Base-by-base conservation (phyloP, 495 filamentous ascomycete species). In the Corynascus novoguineensis region DNA sequence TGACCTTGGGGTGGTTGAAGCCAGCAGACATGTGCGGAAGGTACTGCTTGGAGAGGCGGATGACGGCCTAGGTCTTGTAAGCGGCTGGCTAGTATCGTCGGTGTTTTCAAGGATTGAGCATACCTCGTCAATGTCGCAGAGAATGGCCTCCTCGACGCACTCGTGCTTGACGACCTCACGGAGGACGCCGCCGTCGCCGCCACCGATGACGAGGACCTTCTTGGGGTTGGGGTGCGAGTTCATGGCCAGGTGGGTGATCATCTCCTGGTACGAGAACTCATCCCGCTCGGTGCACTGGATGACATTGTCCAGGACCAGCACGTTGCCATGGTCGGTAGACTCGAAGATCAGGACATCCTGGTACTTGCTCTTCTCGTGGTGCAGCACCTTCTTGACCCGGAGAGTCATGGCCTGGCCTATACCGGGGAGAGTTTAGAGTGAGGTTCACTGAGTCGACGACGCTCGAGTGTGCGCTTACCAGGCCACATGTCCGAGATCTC, bases 191-290 rank as follows among this genome's bases (percentile, higher is more conserved):
- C 93, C 93, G 68, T 97, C 93, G 66, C 95, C 93, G 64, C 92
- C 93, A 53, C 93, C 93, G 65, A 97, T 97, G 73, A 99, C 93
- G 35, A 99, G 85, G 50, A 97, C 92, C 78, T 91, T 92, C 85
- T 96, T 91, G 64, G 93, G 93, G 78, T 93, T 83, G 61, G 92
- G 95, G 82, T 97, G 93, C 24, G 93, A 89, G 83, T 95, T 95
- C 88, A 99, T 92, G 75, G 90, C 93, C 51, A 97, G 82, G 76
- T 99, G 91, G 57, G 93, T 90, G 77, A 99, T 99, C 93, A 99
- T 99, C 83, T 99, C 95, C 78, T 99, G 95, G 84, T 97, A 97
- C 75, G 89, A 86, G 81, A 97, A 97, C 79, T 99, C 95, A 70
- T 99, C 95, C 40, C 91, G 83, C 83, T 97, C 93, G 55, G 93